A percentile compares a stretch with the other conserved stretches of the same genome.
Evolutionary conservation across 2,329 filamentous ascomycete genomes (phyloP).

Genomic region (Colletotrichum filicis): DNA sequence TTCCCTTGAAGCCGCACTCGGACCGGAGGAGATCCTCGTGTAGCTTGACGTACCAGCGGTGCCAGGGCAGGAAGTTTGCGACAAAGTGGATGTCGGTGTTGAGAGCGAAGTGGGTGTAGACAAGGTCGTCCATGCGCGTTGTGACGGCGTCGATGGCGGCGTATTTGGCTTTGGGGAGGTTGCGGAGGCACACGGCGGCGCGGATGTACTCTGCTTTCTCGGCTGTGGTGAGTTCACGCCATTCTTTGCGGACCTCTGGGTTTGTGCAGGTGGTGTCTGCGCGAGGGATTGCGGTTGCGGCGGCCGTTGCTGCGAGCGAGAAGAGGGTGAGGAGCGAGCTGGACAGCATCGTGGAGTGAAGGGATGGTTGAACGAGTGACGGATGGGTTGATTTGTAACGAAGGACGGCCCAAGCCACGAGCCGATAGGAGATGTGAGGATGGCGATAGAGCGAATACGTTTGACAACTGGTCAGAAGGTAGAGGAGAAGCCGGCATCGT

Average conservation of each 20-base stretch:
- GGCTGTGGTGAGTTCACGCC: slow-evolving; percentile 34
- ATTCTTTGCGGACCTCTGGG: slow-evolving; percentile 36
- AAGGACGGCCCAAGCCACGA: background rate
- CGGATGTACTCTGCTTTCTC: slow-evolving; percentile 37
- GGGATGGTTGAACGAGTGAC: background rate
- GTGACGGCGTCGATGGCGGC: slow-evolving; percentile 27
- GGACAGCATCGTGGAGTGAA: slow-evolving; percentile 4
- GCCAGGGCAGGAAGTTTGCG: slow-evolving; percentile 48
- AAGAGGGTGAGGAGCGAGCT: background rate
- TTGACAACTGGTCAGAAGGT: too few relatives aligned
- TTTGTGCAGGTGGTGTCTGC: slow-evolving; percentile 28
- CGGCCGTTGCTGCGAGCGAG: slow-evolving; percentile 4
- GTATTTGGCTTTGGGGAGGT: slow-evolving; percentile 33
- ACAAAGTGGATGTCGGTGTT: slow-evolving; percentile 37
- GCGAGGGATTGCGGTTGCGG: slow-evolving; percentile 17
- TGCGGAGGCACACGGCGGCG: slow-evolving; percentile 34
- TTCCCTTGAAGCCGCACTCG: slow-evolving; percentile 45
- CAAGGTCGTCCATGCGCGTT: slow-evolving; percentile 36
- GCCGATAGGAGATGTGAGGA: background rate
- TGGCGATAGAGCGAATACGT: background rate
- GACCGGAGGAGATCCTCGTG: slow-evolving; percentile 44
- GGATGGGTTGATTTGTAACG: background rate
- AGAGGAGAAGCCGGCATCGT: background rate
- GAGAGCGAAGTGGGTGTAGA: slow-evolving; percentile 35
- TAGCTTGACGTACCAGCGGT: slow-evolving; percentile 44